Conservation (phyloP, 2,329 filamentous ascomycete genomes). For the Ascomycota sp. region DNA sequence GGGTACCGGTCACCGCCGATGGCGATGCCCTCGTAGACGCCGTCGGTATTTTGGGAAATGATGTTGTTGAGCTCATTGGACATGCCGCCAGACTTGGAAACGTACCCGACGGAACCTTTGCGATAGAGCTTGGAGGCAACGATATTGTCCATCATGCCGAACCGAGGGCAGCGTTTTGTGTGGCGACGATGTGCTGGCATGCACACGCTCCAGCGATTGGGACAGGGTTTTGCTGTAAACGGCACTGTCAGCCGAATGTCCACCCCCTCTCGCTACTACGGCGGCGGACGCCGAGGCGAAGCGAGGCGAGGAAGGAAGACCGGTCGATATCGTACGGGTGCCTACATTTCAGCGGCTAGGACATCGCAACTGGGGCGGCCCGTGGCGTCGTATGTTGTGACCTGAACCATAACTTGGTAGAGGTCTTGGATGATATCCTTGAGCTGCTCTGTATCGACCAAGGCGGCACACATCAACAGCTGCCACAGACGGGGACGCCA, state of each 20-base stretch:
- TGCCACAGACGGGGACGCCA: neutral
- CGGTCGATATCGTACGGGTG: neutral
- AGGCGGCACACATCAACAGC: neutral
- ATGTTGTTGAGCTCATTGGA: slow-evolving; percentile 99
- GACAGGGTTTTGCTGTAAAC: slow-evolving; percentile 21
- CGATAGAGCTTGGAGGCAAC: slow-evolving; percentile 99
- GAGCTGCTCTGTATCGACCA: slow-evolving; percentile 25
- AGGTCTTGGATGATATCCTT: slow-evolving; percentile 43
- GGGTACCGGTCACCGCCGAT: slow-evolving; percentile 99
- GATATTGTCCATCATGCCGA: slow-evolving; percentile 99
- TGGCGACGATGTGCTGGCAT: slow-evolving; percentile 19
- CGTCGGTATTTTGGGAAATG: slow-evolving; percentile 84
- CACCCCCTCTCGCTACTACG: too few relatives aligned
- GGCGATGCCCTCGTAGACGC: slow-evolving; percentile 96
- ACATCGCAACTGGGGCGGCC: slow-evolving; percentile 32
- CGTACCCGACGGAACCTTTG: slow-evolving; percentile 94
- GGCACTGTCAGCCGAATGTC: too few relatives aligned
- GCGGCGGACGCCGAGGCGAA: too few relatives aligned
- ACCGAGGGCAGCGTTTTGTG: slow-evolving; percentile 24
- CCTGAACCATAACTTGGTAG: slow-evolving; percentile 42
- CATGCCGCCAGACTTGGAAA: slow-evolving; percentile 99
- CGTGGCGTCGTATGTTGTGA: slow-evolving; percentile 36
- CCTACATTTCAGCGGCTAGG: slow-evolving; percentile 29
- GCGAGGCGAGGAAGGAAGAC: neutral
- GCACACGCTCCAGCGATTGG: slow-evolving; percentile 16